Evolutionary conservation across 306 rosid genomes (phyloP), one percentile per base, ranked within the genome.

Genomic region (Prinsepia uniflora): DNA sequence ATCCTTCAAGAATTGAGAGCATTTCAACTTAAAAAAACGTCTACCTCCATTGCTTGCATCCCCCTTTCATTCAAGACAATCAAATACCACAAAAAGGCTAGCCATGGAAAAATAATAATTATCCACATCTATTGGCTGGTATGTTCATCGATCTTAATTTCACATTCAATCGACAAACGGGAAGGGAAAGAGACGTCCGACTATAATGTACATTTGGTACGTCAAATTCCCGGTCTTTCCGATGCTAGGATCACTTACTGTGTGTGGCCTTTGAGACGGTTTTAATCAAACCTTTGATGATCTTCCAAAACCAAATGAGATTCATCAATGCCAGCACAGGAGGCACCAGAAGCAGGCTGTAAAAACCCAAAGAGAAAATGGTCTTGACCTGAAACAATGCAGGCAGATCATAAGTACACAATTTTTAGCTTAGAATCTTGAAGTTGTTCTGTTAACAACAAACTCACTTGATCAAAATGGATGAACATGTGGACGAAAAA

Each of bases 261-360:
- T 84, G 92, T 68, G 76, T 86, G 68, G 86, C 85, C 81, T 90
- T 92, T 3, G 83, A 45, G 44, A 92, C 80, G 20, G 98, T 85
- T 81, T 84, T 92, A 10, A 92, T 68, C 84, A 92, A 72, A 54
- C 98, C 98, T 84, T 79, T 92, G 34, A 87, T 79, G 59, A 92
- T 92, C 87, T 92, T 92, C 96, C 96, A 90, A 76, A 92, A 92
- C 98, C 98, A 92, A 57, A 88, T 81, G 42, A 88, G 13, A 65
- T 92, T 92, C 96, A 92, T 81, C 19, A 68, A 6, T 74, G 86
- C 47, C 72, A 92, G 59, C 80, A 80, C 65, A 34, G 92, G 85
- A 46, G 98, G 76, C 62, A 90, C 87, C 65, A 46, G 18, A 57
- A 92, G 79, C 82, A 92, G 39, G 84, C 83, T 86, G 82, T 90